Base-by-base conservation (phyloP, 345 rosid species). In the Anacardium occidentale region DNA sequence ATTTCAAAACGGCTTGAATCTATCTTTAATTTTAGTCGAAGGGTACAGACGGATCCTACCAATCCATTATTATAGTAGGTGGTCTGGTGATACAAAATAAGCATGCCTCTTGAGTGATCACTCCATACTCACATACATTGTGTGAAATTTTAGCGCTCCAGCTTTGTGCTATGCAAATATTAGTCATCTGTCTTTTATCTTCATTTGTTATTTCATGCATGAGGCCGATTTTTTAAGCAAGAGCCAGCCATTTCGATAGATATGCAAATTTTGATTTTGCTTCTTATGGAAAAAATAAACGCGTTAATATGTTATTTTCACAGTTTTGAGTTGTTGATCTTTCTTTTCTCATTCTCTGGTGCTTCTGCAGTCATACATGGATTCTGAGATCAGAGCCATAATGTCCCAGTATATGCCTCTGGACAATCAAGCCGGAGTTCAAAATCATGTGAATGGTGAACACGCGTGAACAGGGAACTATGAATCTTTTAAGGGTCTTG, bases 381-480 rank as follows among this genome's bases (percentile, higher is more conserved):
- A 94, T 81, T 92, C 97, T 1, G 98, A 94, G 83, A 94, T 94
- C 77, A 85, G 97, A 76, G 97, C 97, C 18, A 94, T 94, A 72
- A 91, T 94, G 98, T 97, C 98, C 20, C 98, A 94, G 79, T 94
- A 94, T 81, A 94, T 94, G 98, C 98, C 98, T 37, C 82, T 91
- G 47, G 97, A 94, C 53, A 92, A 93, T 79, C 98, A 94, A 75
- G 68, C 86, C 0, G 97, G 88, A 78, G 83, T 83, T 62, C 92
- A 82, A 1, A 90, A 86, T 73, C 94, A 90, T 48, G 77, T 85
- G 73, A 81, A 72, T 0, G 95, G 86, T 3, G 88, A 82, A 47
- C 94, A 48, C 2, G 83, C 93, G 10, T 91, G 87, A 87, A 71
- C 47, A 48, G 29, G n/a, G 40, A 57, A 15, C 13, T 62, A 40